Conservation (phyloP, 2,329 filamentous ascomycete species). For the Dothidotthia symphoricarpi region DNA sequence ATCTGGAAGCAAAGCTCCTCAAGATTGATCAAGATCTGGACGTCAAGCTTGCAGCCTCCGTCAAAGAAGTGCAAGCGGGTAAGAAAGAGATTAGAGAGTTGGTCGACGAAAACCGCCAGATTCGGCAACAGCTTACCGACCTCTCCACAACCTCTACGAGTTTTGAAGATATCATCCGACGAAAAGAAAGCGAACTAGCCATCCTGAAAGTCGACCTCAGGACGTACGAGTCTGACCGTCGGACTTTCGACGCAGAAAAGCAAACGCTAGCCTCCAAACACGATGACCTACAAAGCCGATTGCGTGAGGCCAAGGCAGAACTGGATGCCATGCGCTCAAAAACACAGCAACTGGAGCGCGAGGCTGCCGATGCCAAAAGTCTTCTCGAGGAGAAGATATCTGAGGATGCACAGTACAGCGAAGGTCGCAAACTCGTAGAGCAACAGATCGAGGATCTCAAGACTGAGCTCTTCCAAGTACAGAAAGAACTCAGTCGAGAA, state of each 20-base stretch:
- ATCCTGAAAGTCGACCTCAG: conserved; percentile 82
- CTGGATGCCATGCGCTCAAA: conserved; percentile 82
- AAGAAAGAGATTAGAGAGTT: conserved; percentile 75
- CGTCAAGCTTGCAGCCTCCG: conserved; percentile 72
- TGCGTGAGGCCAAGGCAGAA: conserved; percentile 84
- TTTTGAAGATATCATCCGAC: conserved; percentile 89
- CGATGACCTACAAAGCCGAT: conserved; percentile 70
- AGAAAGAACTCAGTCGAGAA: conserved; percentile 86
- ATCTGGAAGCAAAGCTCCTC: conserved; percentile 79
- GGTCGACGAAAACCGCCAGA: conserved; percentile 73
- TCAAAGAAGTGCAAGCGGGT: conserved; percentile 74
- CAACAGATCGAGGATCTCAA: conserved; percentile 86
- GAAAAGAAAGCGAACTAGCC: conserved; percentile 89
- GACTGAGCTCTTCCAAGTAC: conserved; percentile 75
- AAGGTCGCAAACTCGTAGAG: conserved; percentile 80
- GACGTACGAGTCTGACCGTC: conserved; percentile 77
- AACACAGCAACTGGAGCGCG: conserved; percentile 78
- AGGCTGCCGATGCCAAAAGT: conserved; percentile 82
- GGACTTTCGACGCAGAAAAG: conserved; percentile 75
- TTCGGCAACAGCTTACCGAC: conserved; percentile 81
- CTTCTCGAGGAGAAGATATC: conserved; percentile 85
- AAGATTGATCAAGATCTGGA: conserved; percentile 87
- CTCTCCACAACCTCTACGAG: conserved; percentile 89
- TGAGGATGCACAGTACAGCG: conserved; percentile 77
- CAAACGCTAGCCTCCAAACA: conserved; percentile 70